Evolutionary conservation across 2,329 filamentous ascomycete species (phyloP), one percentile per base, ranked within the genome.

Genomic region (Colletotrichum tabaci): DNA sequence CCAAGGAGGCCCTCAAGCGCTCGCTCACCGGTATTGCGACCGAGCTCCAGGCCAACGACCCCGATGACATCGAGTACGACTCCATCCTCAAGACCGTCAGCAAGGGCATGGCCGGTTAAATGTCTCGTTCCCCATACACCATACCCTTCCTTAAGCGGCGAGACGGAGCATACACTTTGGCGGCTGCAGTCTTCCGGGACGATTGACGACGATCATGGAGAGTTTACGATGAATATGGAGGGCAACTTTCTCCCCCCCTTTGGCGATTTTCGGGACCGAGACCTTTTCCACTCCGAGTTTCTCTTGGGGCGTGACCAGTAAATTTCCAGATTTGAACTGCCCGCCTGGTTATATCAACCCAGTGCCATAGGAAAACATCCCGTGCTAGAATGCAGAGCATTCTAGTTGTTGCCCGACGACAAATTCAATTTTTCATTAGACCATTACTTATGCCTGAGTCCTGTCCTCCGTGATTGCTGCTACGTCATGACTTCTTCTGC

Each of bases 1-100:
- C 94, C 84, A 96, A 96, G 87, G 93, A 95, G 79, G 92, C 93
- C 72, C 89, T 96, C 77, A 96, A 95, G 89, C 91, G 92, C 83
- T 84, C 92, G 61, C 89, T 96, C 74, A 93, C 90, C 80, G 93
- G 93, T 74, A 85, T 96, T 77, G 92, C 92, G 73, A 85, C 87
- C 77, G 93, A 96, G 82, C 88, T 95, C 78, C 93, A 96, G 87
- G 93, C 93, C 86, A 95, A 95, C 86, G 93, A 96, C 83, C 84
- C 85, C 76, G 92, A 94, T 82, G 93, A 96, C 83, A 93, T 96
- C 80, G 93, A 95, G 86, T 91, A 90, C 83, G 90, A 93, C 75
- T 88, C 86, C 79, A 87, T 96, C 80, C 85, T 94, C 82, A 88
- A 87, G 83, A 86, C 84, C 72, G 87, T 92, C 84, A 90, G 87